A percentile compares a stretch with the other conserved stretches of the same genome.
phyloP scores from a whole-genome alignment of 1,284 basidiomycete genomes.

The Vanrija sp. region DNA sequence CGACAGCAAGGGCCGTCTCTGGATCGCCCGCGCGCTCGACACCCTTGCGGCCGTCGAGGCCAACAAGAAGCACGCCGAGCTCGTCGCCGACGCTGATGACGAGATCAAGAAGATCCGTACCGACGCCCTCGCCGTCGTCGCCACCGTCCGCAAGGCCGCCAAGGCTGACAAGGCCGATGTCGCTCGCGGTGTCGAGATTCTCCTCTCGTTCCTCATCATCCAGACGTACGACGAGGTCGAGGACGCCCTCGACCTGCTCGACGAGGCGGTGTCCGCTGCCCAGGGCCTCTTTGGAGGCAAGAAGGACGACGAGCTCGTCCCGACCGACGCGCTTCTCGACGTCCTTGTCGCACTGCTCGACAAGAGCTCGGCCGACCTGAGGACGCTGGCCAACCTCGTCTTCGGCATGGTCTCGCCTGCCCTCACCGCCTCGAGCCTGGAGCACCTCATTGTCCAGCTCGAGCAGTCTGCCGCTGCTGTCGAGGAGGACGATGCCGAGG shows the following conservation, averaged over 20 bases:
- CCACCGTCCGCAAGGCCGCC: slow-evolving; percentile 52
- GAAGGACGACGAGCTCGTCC: slow-evolving; percentile 52
- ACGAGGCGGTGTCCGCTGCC: slow-evolving; percentile 38
- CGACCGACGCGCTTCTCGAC: slow-evolving; percentile 82
- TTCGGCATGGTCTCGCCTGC: slow-evolving; percentile 71
- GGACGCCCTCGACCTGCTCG: slow-evolving; percentile 58
- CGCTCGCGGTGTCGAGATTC: slow-evolving; percentile 61
- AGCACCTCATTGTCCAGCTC: slow-evolving; percentile 84
- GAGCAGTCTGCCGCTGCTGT: slow-evolving; percentile 52
- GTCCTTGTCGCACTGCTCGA: slow-evolving; percentile 84
- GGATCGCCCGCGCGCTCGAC: slow-evolving; percentile 67
- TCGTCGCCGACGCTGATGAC: slow-evolving; percentile 58
- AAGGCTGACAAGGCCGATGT: slow-evolving; percentile 52
- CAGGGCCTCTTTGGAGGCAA: slow-evolving; percentile 8
- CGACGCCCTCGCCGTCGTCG: slow-evolving; percentile 54
- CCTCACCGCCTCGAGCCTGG: slow-evolving; percentile 69
- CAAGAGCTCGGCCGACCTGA: slow-evolving; percentile 74
- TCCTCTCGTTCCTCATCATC: slow-evolving; percentile 65
- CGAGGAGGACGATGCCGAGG: slow-evolving; percentile 49
- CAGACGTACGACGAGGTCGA: slow-evolving; percentile 65
- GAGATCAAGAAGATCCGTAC: slow-evolving; percentile 55
- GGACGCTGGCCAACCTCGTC: slow-evolving; percentile 72
- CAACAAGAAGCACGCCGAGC: slow-evolving; percentile 66
- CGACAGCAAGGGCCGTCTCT: slow-evolving; percentile 69
- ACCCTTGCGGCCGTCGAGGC: slow-evolving; percentile 59